phyloP scores from a whole-genome alignment of 805 yeast genomes.

The Metschnikowia cubensis region DNA sequence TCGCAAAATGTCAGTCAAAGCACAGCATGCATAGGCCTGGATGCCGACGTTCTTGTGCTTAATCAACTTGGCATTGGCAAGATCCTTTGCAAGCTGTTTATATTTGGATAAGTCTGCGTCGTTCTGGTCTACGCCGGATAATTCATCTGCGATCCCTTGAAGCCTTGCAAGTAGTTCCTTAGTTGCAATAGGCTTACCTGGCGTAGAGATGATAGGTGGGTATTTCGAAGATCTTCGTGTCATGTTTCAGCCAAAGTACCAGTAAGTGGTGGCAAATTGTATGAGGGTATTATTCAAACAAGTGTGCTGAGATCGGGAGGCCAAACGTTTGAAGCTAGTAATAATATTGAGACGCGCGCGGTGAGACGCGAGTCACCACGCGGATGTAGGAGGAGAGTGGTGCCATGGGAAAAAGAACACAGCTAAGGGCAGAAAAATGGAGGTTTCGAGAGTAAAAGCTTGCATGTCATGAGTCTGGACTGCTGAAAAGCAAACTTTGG shows the following conservation, averaged over 20 bases:
- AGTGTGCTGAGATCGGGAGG: neutral
- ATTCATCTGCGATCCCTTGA: constrained; percentile 56
- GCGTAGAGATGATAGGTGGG: constrained; percentile 48
- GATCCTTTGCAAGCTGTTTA: constrained; percentile 41
- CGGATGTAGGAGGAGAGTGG: neutral
- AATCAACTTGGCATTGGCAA: constrained; percentile 56
- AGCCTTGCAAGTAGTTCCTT: constrained; percentile 59
- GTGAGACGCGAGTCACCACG: neutral
- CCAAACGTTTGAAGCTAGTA: neutral
- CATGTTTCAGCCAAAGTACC: neutral
- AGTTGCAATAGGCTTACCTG: constrained; percentile 53
- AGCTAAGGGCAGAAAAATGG: too few relatives aligned
- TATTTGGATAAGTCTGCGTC: constrained; percentile 45
- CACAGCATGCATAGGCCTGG: constrained; percentile 65
- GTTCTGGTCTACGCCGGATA: constrained; percentile 61
- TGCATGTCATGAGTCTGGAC: too few relatives aligned
- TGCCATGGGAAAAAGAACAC: neutral
- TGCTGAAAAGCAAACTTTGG: too few relatives aligned
- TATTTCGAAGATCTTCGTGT: neutral
- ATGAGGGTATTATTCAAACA: neutral
- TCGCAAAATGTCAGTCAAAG: constrained; percentile 70
- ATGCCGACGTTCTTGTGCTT: constrained; percentile 64
- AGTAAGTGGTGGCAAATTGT: neutral
- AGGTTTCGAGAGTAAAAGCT: too few relatives aligned
- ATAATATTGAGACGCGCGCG: neutral